phyloP scores from a whole-genome alignment of 2,329 filamentous ascomycete species.

The Paecilomyces niveus region DNA sequence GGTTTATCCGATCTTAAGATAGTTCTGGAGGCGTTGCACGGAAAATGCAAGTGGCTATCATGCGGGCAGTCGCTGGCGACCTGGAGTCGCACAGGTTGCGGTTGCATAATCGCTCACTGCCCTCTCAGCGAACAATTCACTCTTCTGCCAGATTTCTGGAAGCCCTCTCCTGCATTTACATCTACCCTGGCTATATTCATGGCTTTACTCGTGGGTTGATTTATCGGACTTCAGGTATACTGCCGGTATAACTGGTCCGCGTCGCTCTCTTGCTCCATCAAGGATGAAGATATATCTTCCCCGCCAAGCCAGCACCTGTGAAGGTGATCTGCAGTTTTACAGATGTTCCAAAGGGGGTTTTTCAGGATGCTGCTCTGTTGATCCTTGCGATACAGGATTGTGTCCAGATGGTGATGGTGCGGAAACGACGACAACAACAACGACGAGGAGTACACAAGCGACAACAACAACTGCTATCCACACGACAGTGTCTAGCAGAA shows the following conservation, averaged over 20 bases:
- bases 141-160: not conserved
- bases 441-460: not conserved
- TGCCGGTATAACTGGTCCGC: not conserved
- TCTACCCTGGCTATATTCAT: not conserved
- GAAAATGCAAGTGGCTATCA: not conserved
- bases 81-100: not conserved
- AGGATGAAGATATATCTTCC: conserved; percentile 7
- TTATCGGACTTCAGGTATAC: not conserved
- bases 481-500: not conserved
- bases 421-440: not conserved
- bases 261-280: not conserved
- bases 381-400: conserved; percentile 22
- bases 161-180: not conserved
- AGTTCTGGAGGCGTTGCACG: not conserved
- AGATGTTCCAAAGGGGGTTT: conserved; percentile 17
- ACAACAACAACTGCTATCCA: not conserved
- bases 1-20: not conserved
- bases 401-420: conserved; percentile 17
- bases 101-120: not conserved
- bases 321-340: conserved; percentile 17
- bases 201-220: not conserved
- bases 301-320: conserved; percentile 10
- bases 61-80: not conserved
- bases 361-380: conserved; percentile 24
- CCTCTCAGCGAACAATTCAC: not conserved